A percentile compares a stretch with the other conserved stretches of the same genome.
Evolutionary conservation across 2,329 filamentous ascomycete species (phyloP).

Genomic region (Shiraia bambusicola): DNA sequence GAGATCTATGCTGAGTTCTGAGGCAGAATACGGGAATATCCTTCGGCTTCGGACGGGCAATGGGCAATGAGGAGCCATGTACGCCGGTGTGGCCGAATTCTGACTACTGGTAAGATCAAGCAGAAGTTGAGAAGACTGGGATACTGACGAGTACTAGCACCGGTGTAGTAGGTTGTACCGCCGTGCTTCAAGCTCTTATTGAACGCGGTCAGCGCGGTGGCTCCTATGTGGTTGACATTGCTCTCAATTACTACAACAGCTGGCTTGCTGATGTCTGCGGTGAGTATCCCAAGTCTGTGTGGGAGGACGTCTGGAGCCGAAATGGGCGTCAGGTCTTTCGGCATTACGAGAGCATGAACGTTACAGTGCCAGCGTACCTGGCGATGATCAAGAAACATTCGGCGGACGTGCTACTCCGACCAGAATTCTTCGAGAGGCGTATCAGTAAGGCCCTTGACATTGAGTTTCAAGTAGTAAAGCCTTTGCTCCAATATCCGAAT

Average conservation of each 20-base stretch:
- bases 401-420: conserved; percentile 41
- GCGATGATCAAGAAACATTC: not conserved
- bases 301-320: conserved; percentile 46
- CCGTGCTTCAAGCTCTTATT: conserved; percentile 42
- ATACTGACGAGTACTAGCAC: conserved; percentile 21
- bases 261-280: conserved; percentile 13
- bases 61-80: conserved; percentile 1
- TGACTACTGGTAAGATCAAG: not conserved
- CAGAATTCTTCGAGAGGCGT: conserved; percentile 48
- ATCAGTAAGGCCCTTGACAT: conserved; percentile 34
- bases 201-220: conserved; percentile 39
- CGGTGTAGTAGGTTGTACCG: conserved; percentile 42
- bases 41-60: not conserved
- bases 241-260: conserved; percentile 19
- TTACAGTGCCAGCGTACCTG: conserved; percentile 21
- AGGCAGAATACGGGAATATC: not conserved
- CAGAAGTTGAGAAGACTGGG: not conserved
- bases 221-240: conserved; percentile 34
- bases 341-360: conserved; percentile 49
- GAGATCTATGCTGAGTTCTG: not conserved
- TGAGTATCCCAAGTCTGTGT: conserved; percentile 40
- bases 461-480: conserved; percentile 43
- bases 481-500: conserved; percentile 39
- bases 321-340: conserved; percentile 49
- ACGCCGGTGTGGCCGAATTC: conserved; percentile 1